Evolutionary conservation across 2,329 filamentous ascomycete species (phyloP), one percentile per base, ranked within the genome.

Genomic region (Microsporum canis): DNA sequence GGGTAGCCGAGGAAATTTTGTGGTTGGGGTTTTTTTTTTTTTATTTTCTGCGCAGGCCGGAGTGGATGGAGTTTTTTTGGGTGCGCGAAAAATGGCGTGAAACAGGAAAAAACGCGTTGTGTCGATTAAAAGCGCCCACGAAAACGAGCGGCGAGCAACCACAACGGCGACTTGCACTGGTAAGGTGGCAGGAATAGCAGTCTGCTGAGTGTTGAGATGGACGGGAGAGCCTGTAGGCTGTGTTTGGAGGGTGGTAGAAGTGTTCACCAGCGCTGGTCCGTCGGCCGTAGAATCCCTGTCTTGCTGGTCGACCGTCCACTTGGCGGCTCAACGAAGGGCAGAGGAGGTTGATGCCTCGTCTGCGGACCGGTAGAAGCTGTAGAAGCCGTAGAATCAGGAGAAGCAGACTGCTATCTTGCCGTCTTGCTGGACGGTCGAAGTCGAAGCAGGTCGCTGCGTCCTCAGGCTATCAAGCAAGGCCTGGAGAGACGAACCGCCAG

Each of bases 121-220:
- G 58, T 57, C 82, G 82, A 43, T 5, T 55, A 31, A 36, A 31
- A 31, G 14, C 51, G 14, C 34, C 51, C 51, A 55, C 51, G 51
- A 33, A 55, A 17, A 12, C 17, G 33, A 31, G 14, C 33, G 39
- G 39, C 39, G 39, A n/a, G 39, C 39, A n/a, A 36, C 51, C 17
- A 55, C 51, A 55, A 36, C 51, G 31, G 31, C 14, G 14, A 55
- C 14, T 4, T 31, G 45, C 45, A 8, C 17, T 12, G 27, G 27
- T 14, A 31, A 5, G 1, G 27, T 12, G n/a, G 51, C 23, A 36
- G 39, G 36, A n/a, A 17, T 34, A 5, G 51, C 33, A 6, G 51
- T 34, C 8, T 8, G n/a, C 17, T 14, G 23, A 7, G 45, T 6
- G 45, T 33, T 12, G 45, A 51, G 7, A 55, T 2, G 2, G 31